Percentiles rank a stretch among this genome's conserved stretches.
Conservation (phyloP, 345 rosid species). For the Brassica rapa region DNA sequence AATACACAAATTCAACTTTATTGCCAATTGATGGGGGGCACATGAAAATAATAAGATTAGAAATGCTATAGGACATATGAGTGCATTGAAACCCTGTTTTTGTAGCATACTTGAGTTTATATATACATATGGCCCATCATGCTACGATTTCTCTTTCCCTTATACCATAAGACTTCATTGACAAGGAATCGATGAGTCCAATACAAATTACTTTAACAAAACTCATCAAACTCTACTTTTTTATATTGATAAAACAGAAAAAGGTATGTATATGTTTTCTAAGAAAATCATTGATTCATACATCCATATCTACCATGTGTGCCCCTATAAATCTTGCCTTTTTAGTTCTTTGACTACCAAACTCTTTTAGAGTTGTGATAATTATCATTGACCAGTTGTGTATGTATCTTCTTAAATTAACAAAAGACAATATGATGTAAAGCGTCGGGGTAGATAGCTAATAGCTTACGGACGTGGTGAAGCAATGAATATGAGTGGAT, state of each 20-base stretch:
- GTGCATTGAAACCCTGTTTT: constrained; percentile 38
- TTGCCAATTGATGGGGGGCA: constrained; percentile 41
- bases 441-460: neutral
- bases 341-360: constrained; percentile 35
- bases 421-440: constrained; percentile 20
- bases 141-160: constrained; percentile 24
- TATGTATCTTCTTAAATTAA: constrained; percentile 3
- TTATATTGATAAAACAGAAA: neutral
- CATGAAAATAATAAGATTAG: constrained; percentile 28
- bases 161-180: constrained; percentile 22
- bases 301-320: constrained; percentile 9
- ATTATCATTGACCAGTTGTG: constrained; percentile 27
- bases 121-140: constrained; percentile 28
- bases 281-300: neutral
- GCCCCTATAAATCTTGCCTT: constrained; percentile 32
- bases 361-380: constrained; percentile 20
- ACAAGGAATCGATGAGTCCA: constrained; percentile 36
- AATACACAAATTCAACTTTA: constrained; percentile 17
- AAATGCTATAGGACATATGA: constrained; percentile 29
- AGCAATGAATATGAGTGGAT: constrained; percentile 11
- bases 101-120: constrained; percentile 32
- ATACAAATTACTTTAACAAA: constrained; percentile 1
- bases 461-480: constrained; percentile 11
- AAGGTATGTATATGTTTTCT: neutral
- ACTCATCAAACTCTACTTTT: constrained; percentile 7